Base-by-base conservation (phyloP, 163 green algal species). In the Trebouxiophyceae sp. region DNA sequence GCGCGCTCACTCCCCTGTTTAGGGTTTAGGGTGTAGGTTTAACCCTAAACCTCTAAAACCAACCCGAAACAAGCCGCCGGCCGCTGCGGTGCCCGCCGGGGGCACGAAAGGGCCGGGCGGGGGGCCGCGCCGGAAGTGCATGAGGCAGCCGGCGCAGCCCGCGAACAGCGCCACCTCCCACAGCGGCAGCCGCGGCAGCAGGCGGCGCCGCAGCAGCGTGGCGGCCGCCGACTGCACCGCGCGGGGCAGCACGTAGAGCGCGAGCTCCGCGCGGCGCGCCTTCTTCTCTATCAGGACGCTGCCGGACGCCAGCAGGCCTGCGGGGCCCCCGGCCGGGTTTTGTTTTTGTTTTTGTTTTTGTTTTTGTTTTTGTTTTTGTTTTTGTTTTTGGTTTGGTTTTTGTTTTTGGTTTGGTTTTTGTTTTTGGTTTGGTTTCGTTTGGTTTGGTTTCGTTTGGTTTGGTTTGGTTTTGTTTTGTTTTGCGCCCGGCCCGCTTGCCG, bases 111-210 rank as follows among this genome's bases (percentile, higher is more conserved):
- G n/a, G n/a, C n/a, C n/a, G n/a, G n/a, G n/a, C n/a, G n/a, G n/a
- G n/a, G n/a, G n/a, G n/a, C n/a, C n/a, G n/a, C n/a, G n/a, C n/a
- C 77, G 62, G 73, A 67, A 80, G 63, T 79, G 73, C 77, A 85
- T 83, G 46, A 83, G 68, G 28, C 57, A 65, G 8, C 71, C 77
- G 67, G 73, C 79, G 57, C 57, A 74, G 4, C 67, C 22, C 45
- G 45, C 70, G 70, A 85, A 85, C 20, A 85, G 67, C 26, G 47
- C 57, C 34, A 81, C 75, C 62, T 82, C 68, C 27, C 62, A 58
- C 44, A 72, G 62, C 30, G 27, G 45, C 29, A 72, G 20, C n/a
- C 45, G 62, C 3, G 58, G 58, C 33, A 72, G 46, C 58, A 45
- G 67, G 27, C 60, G 30, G 46, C 47, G 28, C 56, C 74, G 30